These are phyloP conservation scores for Geotrichum bryndzae DNA, from an alignment of 1,139 yeast species.

Conservation along the genomic window DNA sequence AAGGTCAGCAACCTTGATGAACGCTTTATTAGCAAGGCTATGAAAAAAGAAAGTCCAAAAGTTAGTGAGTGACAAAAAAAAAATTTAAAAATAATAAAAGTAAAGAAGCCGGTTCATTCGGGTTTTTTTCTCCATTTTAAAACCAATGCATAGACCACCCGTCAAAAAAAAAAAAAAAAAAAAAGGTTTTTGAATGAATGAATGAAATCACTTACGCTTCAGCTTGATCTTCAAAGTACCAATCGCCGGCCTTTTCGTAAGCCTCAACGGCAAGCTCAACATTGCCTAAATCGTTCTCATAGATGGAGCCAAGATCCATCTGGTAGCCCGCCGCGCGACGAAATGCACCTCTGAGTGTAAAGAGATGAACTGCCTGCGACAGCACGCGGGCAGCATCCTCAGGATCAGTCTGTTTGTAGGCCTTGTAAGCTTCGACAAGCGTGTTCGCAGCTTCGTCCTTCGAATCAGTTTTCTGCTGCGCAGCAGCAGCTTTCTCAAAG, in stretches of 20 bases:
- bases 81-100: background rate
- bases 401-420: conserved; percentile 69
- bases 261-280: conserved; percentile 62
- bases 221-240: conserved; percentile 92
- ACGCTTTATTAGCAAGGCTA: conserved; percentile 72
- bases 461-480: conserved; percentile 67
- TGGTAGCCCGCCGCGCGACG: conserved; percentile 94
- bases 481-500: conserved; percentile 78
- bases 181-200: too few species aligned
- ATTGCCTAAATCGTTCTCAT: conserved; percentile 69
- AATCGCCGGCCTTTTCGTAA: conserved; percentile 92
- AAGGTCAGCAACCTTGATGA: conserved; percentile 83
- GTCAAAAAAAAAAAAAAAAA: background rate
- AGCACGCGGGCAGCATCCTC: conserved; percentile 72
- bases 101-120: background rate
- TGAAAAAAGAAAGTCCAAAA: background rate
- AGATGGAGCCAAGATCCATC: conserved; percentile 81
- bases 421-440: conserved; percentile 84
- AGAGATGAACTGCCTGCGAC: conserved; percentile 70
- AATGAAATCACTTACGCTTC: conserved; percentile 45
- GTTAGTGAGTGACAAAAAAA: background rate
- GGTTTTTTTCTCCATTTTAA: background rate
- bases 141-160: background rate
- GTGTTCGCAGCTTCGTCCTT: conserved; percentile 92
- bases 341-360: conserved; percentile 87